Conservation (phyloP, 345 rosid species). For the Citrus maxima region DNA sequence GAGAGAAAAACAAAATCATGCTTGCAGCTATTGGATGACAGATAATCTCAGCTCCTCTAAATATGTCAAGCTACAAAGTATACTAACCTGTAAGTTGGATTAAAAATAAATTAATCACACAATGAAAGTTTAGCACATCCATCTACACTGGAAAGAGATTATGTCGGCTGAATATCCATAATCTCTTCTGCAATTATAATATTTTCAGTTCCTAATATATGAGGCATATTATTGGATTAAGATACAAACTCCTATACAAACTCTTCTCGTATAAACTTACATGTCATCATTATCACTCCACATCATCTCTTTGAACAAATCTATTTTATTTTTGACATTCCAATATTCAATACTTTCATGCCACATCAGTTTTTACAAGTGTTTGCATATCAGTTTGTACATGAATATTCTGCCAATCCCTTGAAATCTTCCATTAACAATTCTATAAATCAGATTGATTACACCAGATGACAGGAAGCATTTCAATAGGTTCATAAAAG, state of each 20-base stretch:
- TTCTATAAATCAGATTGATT: neutral
- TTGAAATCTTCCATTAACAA: neutral
- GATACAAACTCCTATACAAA: neutral
- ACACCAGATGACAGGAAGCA: neutral
- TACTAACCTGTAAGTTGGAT: conserved; percentile 1
- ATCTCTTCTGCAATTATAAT: neutral
- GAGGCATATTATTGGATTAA: neutral
- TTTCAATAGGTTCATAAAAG: neutral
- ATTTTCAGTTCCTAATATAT: neutral
- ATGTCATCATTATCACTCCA: neutral
- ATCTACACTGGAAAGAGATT: neutral
- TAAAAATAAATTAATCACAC: neutral
- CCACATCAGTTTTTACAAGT: neutral
- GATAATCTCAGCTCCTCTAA: conserved; percentile 12
- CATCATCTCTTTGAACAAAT: neutral
- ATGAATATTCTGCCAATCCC: no score
- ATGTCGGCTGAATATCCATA: neutral
- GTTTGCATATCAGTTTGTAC: neutral
- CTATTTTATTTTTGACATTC: neutral
- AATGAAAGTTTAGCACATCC: neutral
- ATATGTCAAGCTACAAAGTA: conserved; percentile 6
- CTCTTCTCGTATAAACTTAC: neutral
- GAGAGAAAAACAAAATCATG: conserved; percentile 6
- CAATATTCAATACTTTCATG: neutral
- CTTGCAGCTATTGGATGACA: conserved; percentile 9